phyloP scores from a whole-genome alignment of 2,329 filamentous ascomycete species.

The Paecilomyces formosus region DNA sequence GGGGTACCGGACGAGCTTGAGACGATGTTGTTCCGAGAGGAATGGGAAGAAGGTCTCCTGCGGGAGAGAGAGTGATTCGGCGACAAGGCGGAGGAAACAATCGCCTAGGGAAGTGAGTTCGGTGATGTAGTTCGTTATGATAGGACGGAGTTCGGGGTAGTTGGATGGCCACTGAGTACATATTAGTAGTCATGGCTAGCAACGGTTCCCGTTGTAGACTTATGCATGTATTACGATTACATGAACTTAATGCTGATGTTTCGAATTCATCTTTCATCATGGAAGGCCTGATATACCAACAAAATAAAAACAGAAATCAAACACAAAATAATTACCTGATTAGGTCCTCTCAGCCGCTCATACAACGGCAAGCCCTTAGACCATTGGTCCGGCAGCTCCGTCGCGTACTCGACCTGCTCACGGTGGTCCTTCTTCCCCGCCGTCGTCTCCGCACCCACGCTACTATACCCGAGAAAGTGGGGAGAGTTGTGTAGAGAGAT shows the following conservation, averaged over 20 bases:
- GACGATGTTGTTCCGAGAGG: constrained; percentile 50
- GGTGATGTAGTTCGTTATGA: constrained; percentile 44
- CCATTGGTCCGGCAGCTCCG: constrained; percentile 41
- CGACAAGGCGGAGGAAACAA: constrained; percentile 50
- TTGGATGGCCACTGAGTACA: constrained; percentile 35
- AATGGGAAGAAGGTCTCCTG: constrained; percentile 45
- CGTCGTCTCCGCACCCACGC: constrained; percentile 49
- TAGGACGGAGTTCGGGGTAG: constrained; percentile 25
- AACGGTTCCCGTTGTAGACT: background rate
- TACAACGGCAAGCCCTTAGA: constrained; percentile 24
- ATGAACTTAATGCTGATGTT: background rate
- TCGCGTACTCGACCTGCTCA: constrained; percentile 56
- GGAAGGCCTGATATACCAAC: constrained; percentile 13
- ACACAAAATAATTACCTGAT: constrained; percentile 27
- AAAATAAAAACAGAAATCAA: background rate
- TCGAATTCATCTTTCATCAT: too few relatives aligned
- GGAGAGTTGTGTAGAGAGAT: constrained; percentile 40
- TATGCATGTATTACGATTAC: background rate
- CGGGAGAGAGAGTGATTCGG: constrained; percentile 47
- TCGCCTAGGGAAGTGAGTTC: constrained; percentile 46
- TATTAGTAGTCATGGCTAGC: background rate
- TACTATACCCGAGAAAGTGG: constrained; percentile 55
- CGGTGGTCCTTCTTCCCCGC: constrained; percentile 45
- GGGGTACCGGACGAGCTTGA: constrained; percentile 53
- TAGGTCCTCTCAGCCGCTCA: constrained; percentile 42